Conservation (phyloP, 1,284 basidiomycete genomes). For the Austroboletus sp. region DNA sequence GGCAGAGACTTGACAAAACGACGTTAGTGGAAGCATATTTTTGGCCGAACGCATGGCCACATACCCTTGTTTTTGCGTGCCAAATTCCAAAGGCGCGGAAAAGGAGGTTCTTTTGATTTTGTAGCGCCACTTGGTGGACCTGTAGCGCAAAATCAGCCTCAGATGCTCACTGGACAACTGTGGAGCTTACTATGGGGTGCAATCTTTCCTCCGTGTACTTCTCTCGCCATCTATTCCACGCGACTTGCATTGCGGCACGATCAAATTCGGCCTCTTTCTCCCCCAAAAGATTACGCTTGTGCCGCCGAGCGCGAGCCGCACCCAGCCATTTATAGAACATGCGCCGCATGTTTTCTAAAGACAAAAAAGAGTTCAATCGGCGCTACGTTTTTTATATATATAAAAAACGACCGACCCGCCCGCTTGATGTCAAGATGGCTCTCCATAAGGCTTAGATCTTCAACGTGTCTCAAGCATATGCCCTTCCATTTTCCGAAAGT, state of each 20-base stretch:
- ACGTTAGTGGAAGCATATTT: conserved; percentile 13
- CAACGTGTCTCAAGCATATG: conserved; percentile 53
- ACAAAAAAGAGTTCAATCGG: neutral
- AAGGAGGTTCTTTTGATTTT: conserved; percentile 53
- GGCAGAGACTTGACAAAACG: conserved; percentile 54
- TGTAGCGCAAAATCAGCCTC: conserved; percentile 23
- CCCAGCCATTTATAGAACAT: conserved; percentile 67
- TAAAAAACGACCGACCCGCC: conserved; percentile 47
- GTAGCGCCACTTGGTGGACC: conserved; percentile 56
- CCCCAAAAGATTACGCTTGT: conserved; percentile 51
- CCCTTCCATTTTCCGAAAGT: conserved; percentile 65
- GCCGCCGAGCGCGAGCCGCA: conserved; percentile 49
- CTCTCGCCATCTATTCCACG: conserved; percentile 74
- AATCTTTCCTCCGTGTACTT: conserved; percentile 56
- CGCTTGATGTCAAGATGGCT: conserved; percentile 71
- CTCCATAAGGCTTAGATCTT: conserved; percentile 69
- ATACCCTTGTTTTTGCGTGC: conserved; percentile 65
- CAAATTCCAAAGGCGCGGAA: conserved; percentile 64
- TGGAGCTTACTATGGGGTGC: conserved; percentile 51
- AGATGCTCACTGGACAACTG: too few relatives aligned
- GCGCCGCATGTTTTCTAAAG: conserved; percentile 56
- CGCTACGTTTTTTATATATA: neutral
- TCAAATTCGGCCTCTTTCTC: conserved; percentile 60
- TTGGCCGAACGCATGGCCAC: conserved; percentile 11
- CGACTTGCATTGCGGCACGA: conserved; percentile 41